Conservation (phyloP, 2,329 filamentous ascomycete species). For the Pseudocercospora pini-densiflorae region DNA sequence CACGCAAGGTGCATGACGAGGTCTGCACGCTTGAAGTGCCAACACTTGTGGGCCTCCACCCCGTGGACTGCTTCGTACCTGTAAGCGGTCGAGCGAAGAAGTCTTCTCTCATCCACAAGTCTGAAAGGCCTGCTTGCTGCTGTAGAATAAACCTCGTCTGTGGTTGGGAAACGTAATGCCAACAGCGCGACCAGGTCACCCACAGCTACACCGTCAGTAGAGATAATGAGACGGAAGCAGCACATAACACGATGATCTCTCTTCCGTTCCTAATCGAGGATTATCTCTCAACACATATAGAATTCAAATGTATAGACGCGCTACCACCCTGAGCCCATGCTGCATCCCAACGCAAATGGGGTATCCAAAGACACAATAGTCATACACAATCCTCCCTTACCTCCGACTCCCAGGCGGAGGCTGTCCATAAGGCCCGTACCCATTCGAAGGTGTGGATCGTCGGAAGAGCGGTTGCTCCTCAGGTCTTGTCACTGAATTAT, state of each 20-base stretch:
- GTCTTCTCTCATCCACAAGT: too few relatives aligned
- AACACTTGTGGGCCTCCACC: too few relatives aligned
- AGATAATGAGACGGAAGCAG: not conserved
- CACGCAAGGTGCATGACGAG: too few relatives aligned
- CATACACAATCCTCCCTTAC: slow-evolving; percentile 6
- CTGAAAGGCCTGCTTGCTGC: too few relatives aligned
- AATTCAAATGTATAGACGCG: not conserved
- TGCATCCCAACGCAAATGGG: slow-evolving; percentile 7
- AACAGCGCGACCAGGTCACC: too few relatives aligned
- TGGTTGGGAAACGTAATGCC: too few relatives aligned
- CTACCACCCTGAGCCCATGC: slow-evolving; percentile 1
- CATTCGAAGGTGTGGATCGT: slow-evolving; percentile 4
- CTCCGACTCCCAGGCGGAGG: not conserved
- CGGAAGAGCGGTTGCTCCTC: not conserved
- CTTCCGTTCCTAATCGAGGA: not conserved
- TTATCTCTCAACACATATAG: not conserved
- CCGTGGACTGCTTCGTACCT: too few relatives aligned
- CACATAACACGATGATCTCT: not conserved
- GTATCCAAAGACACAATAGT: slow-evolving; percentile 15
- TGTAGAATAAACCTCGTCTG: too few relatives aligned
- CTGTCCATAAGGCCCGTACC: slow-evolving; percentile 2
- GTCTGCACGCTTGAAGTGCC: too few relatives aligned
- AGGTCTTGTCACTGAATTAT: not conserved
- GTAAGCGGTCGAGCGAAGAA: too few relatives aligned
- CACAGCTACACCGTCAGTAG: too few relatives aligned